Evolutionary conservation across 78 protist genomes (phyloP).

Genomic region (Anaeramoeba flamelloides): DNA sequence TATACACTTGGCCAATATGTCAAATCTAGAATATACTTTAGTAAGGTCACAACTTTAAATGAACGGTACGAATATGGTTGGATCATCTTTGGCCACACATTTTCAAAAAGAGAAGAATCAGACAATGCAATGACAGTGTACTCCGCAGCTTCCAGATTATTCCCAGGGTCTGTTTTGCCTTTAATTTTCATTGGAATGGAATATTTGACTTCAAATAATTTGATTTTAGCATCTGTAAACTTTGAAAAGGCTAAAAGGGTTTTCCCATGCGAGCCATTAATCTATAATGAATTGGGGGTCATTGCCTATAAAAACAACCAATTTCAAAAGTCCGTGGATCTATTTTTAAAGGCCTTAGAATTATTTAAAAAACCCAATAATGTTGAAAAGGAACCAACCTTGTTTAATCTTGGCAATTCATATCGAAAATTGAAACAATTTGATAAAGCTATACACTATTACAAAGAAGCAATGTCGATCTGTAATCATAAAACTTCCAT

Average conservation of each 20-base stretch:
- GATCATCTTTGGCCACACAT: neutral
- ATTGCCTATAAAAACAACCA: neutral
- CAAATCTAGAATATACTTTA: neutral
- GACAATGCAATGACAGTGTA: neutral
- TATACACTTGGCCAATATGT: neutral
- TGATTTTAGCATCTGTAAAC: neutral
- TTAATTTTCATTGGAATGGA: neutral
- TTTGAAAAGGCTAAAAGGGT: neutral
- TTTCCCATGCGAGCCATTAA: neutral
- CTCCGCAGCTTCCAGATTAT: neutral
- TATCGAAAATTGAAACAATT: neutral
- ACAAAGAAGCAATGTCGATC: neutral
- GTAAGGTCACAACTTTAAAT: neutral
- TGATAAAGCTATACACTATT: neutral
- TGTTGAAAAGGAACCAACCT: neutral
- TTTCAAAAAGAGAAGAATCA: constrained; percentile 1
- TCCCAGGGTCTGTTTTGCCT: neutral
- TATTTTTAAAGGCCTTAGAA: neutral
- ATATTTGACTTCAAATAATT: neutral
- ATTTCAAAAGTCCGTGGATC: neutral
- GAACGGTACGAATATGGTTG: neutral
- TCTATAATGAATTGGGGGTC: neutral
- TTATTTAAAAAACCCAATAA: neutral
- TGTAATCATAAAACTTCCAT: neutral
- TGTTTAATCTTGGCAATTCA: neutral